Conservation (phyloP, 345 rosid species). For the Arabis hirsuta region DNA sequence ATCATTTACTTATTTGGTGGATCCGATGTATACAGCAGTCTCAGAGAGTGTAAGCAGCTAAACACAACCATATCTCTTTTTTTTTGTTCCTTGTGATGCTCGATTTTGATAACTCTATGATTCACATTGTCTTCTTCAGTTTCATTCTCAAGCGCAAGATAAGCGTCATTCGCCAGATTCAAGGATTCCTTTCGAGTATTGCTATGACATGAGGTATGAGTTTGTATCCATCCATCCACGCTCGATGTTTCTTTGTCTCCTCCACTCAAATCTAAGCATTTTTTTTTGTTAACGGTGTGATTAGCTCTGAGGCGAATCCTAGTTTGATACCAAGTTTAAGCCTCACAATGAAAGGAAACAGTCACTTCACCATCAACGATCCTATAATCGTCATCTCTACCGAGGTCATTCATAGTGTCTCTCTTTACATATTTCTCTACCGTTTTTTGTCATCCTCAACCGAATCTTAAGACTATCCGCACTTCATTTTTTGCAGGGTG, state of each 20-base stretch:
- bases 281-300: constrained; percentile 34
- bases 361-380: constrained; percentile 64
- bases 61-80: not conserved
- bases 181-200: constrained; percentile 80
- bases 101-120: constrained; percentile 12
- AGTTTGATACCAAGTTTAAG: constrained; percentile 73
- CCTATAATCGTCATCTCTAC: constrained; percentile 75
- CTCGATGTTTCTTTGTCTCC: constrained; percentile 1
- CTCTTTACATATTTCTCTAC: constrained; percentile 20
- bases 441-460: not conserved
- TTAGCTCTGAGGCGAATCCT: constrained; percentile 65
- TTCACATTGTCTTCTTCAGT: constrained; percentile 52
- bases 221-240: not conserved
- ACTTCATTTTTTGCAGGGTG: constrained; percentile 50
- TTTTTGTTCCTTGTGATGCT: not conserved
- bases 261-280: constrained; percentile 12
- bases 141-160: constrained; percentile 73
- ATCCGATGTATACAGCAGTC: constrained; percentile 60
- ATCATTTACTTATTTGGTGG: constrained; percentile 79
- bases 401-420: constrained; percentile 46
- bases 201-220: constrained; percentile 77
- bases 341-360: constrained; percentile 73
- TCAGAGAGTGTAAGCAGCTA: constrained; percentile 61
- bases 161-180: constrained; percentile 61
- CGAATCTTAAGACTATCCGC: not conserved